Evolutionary conservation across 371 early-diverging fungal species (phyloP).

Genomic region (Apophysomyces ossiformis): DNA sequence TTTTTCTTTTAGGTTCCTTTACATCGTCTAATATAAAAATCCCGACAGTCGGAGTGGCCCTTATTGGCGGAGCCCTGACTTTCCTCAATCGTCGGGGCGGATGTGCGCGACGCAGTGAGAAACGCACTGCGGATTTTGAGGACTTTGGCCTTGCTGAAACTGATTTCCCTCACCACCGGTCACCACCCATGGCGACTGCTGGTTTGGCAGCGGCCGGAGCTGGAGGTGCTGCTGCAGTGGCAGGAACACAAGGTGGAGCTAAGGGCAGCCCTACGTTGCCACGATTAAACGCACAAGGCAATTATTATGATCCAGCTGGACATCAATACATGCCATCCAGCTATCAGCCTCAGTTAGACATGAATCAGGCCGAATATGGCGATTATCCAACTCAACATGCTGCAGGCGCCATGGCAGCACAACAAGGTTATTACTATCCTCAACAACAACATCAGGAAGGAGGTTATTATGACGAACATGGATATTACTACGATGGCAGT

Average conservation of each 20-base stretch:
- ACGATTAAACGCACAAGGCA: slow-evolving; percentile 46
- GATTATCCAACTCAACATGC: slow-evolving; percentile 23
- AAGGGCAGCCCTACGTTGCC: slow-evolving; percentile 41
- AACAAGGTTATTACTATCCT: slow-evolving; percentile 36
- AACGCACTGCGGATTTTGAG: slow-evolving; percentile 39
- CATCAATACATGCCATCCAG: slow-evolving; percentile 18
- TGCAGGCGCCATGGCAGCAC: slow-evolving; percentile 1
- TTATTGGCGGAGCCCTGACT: slow-evolving; percentile 47
- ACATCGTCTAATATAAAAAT: neutral
- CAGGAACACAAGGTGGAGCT: slow-evolving; percentile 16
- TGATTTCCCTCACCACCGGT: slow-evolving; percentile 48
- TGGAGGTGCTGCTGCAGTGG: slow-evolving; percentile 15
- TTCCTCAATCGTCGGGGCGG: slow-evolving; percentile 44
- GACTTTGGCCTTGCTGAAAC: slow-evolving; percentile 48
- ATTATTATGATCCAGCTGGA: slow-evolving; percentile 34
- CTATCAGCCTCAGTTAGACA: slow-evolving; percentile 24
- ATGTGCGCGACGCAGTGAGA: slow-evolving; percentile 30
- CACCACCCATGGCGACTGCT: slow-evolving; percentile 23
- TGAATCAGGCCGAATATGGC: slow-evolving; percentile 22
- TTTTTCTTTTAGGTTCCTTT: slow-evolving; percentile 8
- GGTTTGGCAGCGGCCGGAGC: slow-evolving; percentile 19
- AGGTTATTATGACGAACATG: slow-evolving; percentile 38
- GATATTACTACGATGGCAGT: slow-evolving; percentile 33
- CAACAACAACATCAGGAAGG: slow-evolving; percentile 25
- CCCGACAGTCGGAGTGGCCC: slow-evolving; percentile 43